Evolutionary conservation across 352 stramenopile species (phyloP), one percentile per base, ranked within the genome.

Genomic region (Phytophthora litchii): DNA sequence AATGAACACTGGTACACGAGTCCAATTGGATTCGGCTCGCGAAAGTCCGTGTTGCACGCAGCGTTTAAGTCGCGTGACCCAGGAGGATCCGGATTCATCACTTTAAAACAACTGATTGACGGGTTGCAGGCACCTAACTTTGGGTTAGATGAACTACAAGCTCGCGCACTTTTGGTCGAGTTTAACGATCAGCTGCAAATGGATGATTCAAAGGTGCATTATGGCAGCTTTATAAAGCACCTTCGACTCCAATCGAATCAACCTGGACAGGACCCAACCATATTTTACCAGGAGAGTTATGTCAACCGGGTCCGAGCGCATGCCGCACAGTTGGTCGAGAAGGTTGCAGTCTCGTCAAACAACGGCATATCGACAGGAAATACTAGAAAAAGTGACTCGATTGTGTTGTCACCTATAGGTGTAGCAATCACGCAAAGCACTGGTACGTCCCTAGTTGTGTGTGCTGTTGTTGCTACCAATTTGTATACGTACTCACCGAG

Each of bases 1-100:
- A 60, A 82, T 41, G 75, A 87, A 13, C 40, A 68, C 4, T 89
- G 77, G 77, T 86, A 86, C 45, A 61, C 44, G 3, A 89, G 76
- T 44, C 72, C 72, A 4, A 64, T 86, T 16, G 76, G 73, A 1
- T 50, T 47, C 17, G 79, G 79, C 9, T 89, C 76, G 27, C 79
- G 67, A 34, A 62, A 65, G 5, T 76, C 79, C 1, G 77, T 87
- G 4, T 14, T 89, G 42, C 60, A 83, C 2, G 54, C 70, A 3
- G 65, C 74, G 23, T 45, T 87, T 21, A 80, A 76, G 48, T 59
- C 70, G 21, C 65, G 67, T 3, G 76, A 89, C 59, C 43, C 54
- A 20, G 42, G 21, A 17, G 70, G 63, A 46, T 71, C 62, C 4
- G 76, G 79, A 6, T 70, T 71, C 34, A 55, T 87, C 8, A 59